These are phyloP conservation scores for Nigrospora sphaerica DNA, from an alignment of 2,329 filamentous ascomycete genomes.

Conservation along the genomic window DNA sequence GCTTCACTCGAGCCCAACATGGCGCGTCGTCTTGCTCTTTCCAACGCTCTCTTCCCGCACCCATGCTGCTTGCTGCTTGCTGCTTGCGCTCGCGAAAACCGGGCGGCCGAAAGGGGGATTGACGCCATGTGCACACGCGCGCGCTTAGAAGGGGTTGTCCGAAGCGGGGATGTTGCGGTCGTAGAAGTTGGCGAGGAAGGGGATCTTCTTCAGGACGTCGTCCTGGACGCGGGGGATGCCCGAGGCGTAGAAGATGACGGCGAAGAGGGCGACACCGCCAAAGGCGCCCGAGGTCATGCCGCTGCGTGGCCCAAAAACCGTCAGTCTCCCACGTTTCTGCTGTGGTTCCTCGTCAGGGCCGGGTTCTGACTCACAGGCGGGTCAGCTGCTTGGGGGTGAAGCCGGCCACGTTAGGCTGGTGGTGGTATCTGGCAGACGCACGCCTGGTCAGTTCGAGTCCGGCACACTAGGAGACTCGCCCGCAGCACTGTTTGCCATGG, in stretches of 20 bases:
- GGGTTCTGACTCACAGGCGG: conserved; percentile 41
- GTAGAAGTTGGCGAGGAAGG: conserved; percentile 44
- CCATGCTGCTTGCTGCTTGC: background rate
- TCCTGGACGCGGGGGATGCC: conserved; percentile 53
- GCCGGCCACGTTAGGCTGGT: conserved; percentile 48
- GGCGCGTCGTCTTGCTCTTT: too few species aligned
- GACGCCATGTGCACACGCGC: conserved; percentile 25
- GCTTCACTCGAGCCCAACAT: background rate
- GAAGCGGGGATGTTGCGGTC: conserved; percentile 48
- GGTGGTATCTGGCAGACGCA: conserved; percentile 43
- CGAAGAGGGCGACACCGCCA: conserved; percentile 50
- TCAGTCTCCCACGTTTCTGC: too few species aligned
- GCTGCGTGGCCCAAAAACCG: conserved; percentile 23
- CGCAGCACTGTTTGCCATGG: too few species aligned
- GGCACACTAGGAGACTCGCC: too few species aligned
- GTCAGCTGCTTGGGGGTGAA: conserved; percentile 40
- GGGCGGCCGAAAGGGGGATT: conserved; percentile 20
- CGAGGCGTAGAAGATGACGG: conserved; percentile 52
- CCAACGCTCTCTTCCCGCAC: background rate
- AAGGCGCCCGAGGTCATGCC: conserved; percentile 45
- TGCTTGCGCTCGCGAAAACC: background rate
- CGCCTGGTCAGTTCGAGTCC: background rate
- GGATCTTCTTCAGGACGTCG: conserved; percentile 56
- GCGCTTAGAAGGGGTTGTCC: conserved; percentile 36
- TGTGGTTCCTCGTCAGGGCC: too few species aligned